A percentile compares a stretch with the other conserved stretches of the same genome.
These are phyloP conservation scores for Oenanthe javanica DNA, from an alignment of 140 eudicot genomes.

Conservation along the genomic window DNA sequence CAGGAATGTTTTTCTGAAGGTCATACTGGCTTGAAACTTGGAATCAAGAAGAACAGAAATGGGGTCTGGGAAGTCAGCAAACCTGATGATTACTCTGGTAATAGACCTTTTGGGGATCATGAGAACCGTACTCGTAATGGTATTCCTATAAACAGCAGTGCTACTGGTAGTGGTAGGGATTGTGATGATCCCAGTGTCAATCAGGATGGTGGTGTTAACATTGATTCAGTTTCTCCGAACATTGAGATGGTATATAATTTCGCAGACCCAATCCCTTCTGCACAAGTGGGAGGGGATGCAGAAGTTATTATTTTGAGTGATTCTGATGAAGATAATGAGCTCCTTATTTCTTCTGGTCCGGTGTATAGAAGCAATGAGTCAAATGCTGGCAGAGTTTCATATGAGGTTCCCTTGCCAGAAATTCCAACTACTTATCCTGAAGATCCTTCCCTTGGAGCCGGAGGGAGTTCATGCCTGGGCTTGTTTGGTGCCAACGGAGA, in stretches of 20 bases:
- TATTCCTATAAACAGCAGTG: constrained; percentile 81
- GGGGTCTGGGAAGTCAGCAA: constrained; percentile 82
- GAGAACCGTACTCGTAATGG: constrained; percentile 29
- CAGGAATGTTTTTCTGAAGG: constrained; percentile 65
- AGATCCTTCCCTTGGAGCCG: constrained; percentile 39
- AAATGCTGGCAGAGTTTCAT: constrained; percentile 26
- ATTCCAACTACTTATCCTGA: constrained; percentile 48
- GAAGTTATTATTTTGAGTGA: constrained; percentile 74
- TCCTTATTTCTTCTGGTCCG: constrained; percentile 33
- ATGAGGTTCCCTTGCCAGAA: constrained; percentile 34
- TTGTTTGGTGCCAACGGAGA: constrained; percentile 48
- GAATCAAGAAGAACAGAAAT: constrained; percentile 68
- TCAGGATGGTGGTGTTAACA: constrained; percentile 60
- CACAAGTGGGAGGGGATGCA: constrained; percentile 32
- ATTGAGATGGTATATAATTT: constrained; percentile 35
- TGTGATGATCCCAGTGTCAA: constrained; percentile 84
- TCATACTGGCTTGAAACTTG: constrained; percentile 59
- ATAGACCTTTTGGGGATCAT: constrained; percentile 25
- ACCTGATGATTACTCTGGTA: constrained; percentile 50
- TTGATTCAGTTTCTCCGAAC: constrained; percentile 56
- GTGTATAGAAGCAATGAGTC: constrained; percentile 17
- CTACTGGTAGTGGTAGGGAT: constrained; percentile 74
- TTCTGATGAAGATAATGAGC: constrained; percentile 74
- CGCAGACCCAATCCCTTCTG: constrained; percentile 27
- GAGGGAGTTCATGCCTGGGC: constrained; percentile 55